Percentiles rank a stretch among this genome's conserved stretches.
phyloP scores from a whole-genome alignment of 192 early-diverging fungal genomes.

The Coemansia sp. region DNA sequence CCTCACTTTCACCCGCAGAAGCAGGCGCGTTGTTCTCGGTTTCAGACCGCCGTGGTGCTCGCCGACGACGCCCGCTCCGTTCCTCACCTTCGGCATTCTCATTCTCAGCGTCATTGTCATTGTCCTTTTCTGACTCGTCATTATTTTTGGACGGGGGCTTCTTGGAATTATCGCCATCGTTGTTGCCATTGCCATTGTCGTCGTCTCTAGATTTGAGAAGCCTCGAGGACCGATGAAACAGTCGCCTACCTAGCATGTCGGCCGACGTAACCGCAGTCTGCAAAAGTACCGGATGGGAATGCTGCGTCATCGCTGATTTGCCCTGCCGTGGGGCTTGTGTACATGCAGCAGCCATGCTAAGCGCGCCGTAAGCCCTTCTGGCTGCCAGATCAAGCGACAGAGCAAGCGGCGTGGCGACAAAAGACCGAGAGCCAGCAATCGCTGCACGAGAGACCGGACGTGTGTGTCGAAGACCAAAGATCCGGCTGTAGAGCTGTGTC shows the following conservation, averaged over 20 bases:
- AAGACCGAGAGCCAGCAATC: neutral
- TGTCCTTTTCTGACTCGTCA: conserved; percentile 1
- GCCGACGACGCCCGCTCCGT: conserved; percentile 27
- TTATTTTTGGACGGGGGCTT: neutral
- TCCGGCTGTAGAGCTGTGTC: conserved; percentile 31
- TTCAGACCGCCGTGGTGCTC: conserved; percentile 38
- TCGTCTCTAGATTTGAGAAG: conserved; percentile 24
- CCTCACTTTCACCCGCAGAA: conserved; percentile 8
- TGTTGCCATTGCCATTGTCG: conserved; percentile 25
- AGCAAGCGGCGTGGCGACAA: neutral
- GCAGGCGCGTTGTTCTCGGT: conserved; percentile 6
- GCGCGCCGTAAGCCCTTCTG: neutral
- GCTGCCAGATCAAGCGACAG: neutral
- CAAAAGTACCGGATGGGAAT: neutral
- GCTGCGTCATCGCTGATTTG: neutral
- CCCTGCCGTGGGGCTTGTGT: neutral
- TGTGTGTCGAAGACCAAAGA: conserved; percentile 3
- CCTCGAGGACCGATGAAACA: conserved; percentile 30
- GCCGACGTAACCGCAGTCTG: neutral
- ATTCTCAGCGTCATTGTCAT: conserved; percentile 2
- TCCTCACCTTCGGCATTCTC: conserved; percentile 11
- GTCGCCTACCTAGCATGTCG: neutral
- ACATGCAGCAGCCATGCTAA: neutral
- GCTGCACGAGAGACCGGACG: neutral
- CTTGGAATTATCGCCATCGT: conserved; percentile 16